Percentiles rank a stretch among this genome's conserved stretches.
Conservation (phyloP, 257 asterid genomes). For the Ophiorrhiza pumila region DNA sequence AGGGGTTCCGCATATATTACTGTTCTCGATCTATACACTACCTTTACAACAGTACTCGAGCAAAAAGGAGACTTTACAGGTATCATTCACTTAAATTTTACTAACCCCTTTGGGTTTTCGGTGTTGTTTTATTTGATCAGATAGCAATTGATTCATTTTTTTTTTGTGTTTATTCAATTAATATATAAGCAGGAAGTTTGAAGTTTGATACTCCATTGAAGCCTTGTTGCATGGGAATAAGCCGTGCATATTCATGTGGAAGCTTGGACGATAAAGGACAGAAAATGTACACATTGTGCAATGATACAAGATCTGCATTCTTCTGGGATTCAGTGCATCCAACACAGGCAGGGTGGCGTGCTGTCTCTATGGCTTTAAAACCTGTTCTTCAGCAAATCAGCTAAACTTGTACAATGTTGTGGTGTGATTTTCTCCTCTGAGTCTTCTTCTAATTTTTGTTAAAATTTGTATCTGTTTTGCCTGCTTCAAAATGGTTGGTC, state of each 20-base stretch:
- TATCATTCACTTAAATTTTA: neutral
- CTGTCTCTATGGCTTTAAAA: constrained; percentile 41
- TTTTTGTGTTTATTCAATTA: neutral
- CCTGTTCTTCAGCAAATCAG: constrained; percentile 38
- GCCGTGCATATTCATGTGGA: constrained; percentile 47
- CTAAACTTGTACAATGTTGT: neutral
- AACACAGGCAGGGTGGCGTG: constrained; percentile 84
- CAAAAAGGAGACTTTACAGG: constrained; percentile 41
- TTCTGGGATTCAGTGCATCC: constrained; percentile 91
- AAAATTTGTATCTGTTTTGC: neutral
- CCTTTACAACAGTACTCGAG: constrained; percentile 19
- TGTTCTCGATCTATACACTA: constrained; percentile 52
- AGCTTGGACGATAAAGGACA: constrained; percentile 48
- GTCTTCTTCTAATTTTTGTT: neutral
- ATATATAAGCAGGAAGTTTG: constrained; percentile 38
- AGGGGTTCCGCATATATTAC: constrained; percentile 28
- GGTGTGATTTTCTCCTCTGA: neutral
- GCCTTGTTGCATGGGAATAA: constrained; percentile 71
- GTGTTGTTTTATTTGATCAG: neutral
- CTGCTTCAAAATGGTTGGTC: neutral
- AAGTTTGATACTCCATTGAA: constrained; percentile 61
- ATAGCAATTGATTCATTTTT: neutral
- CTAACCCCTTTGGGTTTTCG: neutral
- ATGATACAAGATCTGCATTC: constrained; percentile 50
- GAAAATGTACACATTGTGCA: constrained; percentile 64